Evolutionary conservation across 306 rosid species (phyloP).

Genomic region (Pyrus betulifolia): DNA sequence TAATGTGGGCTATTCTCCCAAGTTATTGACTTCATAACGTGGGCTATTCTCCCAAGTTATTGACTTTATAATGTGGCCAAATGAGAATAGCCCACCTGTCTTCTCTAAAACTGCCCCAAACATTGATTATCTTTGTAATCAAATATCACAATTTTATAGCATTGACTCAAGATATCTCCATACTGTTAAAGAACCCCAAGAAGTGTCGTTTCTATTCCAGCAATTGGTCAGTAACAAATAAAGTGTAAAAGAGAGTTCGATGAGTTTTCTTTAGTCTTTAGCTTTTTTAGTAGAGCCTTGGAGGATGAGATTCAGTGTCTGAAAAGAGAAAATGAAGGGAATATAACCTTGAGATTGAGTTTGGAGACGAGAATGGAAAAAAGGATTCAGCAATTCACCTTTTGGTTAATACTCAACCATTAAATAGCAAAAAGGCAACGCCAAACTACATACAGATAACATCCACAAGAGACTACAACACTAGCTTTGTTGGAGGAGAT

Average conservation of each 20-base stretch:
- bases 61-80: too few species aligned
- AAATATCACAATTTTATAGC: not conserved
- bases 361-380: not conserved
- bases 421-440: too few species aligned
- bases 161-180: not conserved
- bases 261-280: not conserved
- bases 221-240: not conserved
- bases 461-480: not conserved
- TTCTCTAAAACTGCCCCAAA: too few species aligned
- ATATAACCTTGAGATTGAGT: not conserved
- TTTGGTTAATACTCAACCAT: not conserved
- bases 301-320: not conserved
- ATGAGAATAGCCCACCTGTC: too few species aligned
- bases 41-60: too few species aligned
- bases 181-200: not conserved
- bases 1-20: too few species aligned
- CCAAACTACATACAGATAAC: not conserved
- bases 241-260: not conserved
- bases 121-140: too few species aligned
- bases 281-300: not conserved
- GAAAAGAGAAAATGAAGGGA: not conserved
- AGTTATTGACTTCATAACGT: too few species aligned
- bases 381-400: not conserved
- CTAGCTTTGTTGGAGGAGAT: not conserved
- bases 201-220: not conserved